Conservation (phyloP, 371 early-diverging fungal genomes). For the Mucor irregularis region DNA sequence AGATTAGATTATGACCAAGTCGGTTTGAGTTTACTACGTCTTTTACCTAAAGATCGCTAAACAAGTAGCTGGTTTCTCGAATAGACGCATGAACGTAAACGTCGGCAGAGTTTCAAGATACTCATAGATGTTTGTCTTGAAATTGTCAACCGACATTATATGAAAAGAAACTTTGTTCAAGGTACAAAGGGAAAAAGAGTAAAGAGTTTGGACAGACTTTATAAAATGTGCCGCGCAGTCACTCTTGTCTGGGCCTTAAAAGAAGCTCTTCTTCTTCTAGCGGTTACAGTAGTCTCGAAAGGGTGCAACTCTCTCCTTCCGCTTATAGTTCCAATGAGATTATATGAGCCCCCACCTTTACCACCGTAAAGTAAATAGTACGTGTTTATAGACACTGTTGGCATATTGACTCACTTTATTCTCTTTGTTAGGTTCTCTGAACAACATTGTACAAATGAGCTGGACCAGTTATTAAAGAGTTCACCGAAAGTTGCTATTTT, state of each 20-base stretch:
- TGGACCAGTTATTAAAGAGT: conserved; percentile 31
- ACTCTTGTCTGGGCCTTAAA: too few species aligned
- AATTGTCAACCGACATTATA: conserved; percentile 51
- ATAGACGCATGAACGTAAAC: conserved; percentile 75
- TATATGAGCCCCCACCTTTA: conserved; percentile 22
- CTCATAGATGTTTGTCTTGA: conserved; percentile 74
- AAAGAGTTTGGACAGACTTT: background rate
- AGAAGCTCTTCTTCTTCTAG: too few species aligned
- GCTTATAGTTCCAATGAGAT: conserved; percentile 8
- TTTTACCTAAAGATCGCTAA: conserved; percentile 88
- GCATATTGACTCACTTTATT: background rate
- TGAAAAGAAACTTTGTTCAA: background rate
- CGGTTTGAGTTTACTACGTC: background rate
- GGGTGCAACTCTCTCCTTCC: too few species aligned
- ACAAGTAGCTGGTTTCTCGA: conserved; percentile 89
- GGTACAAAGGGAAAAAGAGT: background rate
- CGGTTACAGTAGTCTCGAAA: too few species aligned
- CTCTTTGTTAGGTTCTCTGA: conserved; percentile 18
- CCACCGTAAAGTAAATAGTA: conserved; percentile 14
- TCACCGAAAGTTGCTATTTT: conserved; percentile 32
- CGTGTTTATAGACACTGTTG: background rate
- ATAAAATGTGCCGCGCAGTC: too few species aligned
- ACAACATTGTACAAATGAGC: conserved; percentile 37
- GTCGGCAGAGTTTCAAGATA: conserved; percentile 81
- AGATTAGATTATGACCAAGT: background rate